These are phyloP conservation scores for Pilobolus umbonatus DNA, from an alignment of 192 early-diverging fungal genomes.

Conservation along the genomic window DNA sequence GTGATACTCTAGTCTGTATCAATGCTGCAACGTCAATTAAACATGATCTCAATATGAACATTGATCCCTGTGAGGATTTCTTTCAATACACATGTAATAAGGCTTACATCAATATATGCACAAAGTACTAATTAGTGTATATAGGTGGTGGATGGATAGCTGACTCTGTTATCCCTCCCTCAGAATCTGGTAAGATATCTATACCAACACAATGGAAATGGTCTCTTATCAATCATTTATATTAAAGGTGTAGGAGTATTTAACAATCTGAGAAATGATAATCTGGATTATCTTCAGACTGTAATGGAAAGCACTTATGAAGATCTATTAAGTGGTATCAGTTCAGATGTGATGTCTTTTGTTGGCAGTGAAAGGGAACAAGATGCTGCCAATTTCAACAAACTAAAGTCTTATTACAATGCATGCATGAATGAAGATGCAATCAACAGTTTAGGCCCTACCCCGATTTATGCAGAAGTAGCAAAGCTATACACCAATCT, in stretches of 20 bases:
- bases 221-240: background rate
- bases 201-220: background rate
- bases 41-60: conserved; percentile 43
- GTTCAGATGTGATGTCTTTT: conserved; percentile 4
- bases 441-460: conserved; percentile 34
- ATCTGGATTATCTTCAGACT: conserved; percentile 34
- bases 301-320: conserved; percentile 47
- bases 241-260: conserved; percentile 17
- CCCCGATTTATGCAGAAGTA: conserved; percentile 38
- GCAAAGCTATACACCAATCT: background rate
- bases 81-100: conserved; percentile 58
- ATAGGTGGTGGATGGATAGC: conserved; percentile 55
- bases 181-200: conserved; percentile 38
- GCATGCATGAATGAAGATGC: conserved; percentile 51
- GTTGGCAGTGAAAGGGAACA: conserved; percentile 21
- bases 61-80: conserved; percentile 67
- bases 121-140: background rate
- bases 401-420: conserved; percentile 50
- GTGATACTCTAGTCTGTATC: conserved; percentile 51
- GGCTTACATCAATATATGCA: background rate
- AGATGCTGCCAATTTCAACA: conserved; percentile 48
- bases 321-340: conserved; percentile 8
- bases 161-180: conserved; percentile 52
- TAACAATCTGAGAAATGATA: conserved; percentile 18
- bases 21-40: conserved; percentile 49